These are phyloP conservation scores for Suillus ampliporus DNA, from an alignment of 768 basidiomycete species.

Conservation along the genomic window DNA sequence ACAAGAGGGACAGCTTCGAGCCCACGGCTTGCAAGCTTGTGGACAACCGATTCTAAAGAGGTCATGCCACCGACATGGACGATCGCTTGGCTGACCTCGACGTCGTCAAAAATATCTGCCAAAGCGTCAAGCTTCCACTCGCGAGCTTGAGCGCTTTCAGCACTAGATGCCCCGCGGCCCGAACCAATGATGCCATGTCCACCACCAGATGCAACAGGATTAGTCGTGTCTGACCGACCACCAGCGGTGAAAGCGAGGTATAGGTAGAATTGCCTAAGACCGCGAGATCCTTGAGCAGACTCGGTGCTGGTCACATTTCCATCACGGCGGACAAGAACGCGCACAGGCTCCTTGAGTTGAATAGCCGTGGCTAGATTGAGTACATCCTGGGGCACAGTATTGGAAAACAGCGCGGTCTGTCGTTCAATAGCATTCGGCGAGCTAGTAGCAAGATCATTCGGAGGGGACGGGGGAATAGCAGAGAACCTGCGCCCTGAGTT, in stretches of 20 bases:
- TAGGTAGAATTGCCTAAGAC: conserved; percentile 93
- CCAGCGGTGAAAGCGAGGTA: conserved; percentile 95
- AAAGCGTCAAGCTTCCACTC: conserved; percentile 97
- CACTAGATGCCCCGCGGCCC: conserved; percentile 80
- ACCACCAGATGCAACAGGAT: conserved; percentile 47
- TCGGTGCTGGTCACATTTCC: conserved; percentile 78
- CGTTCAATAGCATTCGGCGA: conserved; percentile 61
- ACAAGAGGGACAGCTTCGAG: conserved; percentile 90
- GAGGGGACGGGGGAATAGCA: conserved; percentile 52
- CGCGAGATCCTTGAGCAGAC: conserved; percentile 75
- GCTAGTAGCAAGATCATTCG: conserved; percentile 42
- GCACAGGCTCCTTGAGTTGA: conserved; percentile 93
- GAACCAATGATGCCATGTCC: conserved; percentile 93
- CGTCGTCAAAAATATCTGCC: conserved; percentile 87
- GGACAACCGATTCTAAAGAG: conserved; percentile 86
- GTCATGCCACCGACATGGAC: conserved; percentile 91
- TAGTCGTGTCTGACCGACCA: conserved; percentile 63
- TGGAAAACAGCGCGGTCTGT: conserved; percentile 94
- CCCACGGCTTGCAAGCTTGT: conserved; percentile 85
- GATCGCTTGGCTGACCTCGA: conserved; percentile 79
- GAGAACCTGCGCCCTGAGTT: conserved; percentile 65
- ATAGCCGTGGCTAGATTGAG: conserved; percentile 93
- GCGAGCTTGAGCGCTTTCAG: conserved; percentile 83
- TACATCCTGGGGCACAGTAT: conserved; percentile 98
- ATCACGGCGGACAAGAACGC: conserved; percentile 94